Percentiles rank a stretch among this genome's conserved stretches.
phyloP scores from a whole-genome alignment of 2,329 filamentous ascomycete genomes.

The Mycocentrospora acerina region DNA sequence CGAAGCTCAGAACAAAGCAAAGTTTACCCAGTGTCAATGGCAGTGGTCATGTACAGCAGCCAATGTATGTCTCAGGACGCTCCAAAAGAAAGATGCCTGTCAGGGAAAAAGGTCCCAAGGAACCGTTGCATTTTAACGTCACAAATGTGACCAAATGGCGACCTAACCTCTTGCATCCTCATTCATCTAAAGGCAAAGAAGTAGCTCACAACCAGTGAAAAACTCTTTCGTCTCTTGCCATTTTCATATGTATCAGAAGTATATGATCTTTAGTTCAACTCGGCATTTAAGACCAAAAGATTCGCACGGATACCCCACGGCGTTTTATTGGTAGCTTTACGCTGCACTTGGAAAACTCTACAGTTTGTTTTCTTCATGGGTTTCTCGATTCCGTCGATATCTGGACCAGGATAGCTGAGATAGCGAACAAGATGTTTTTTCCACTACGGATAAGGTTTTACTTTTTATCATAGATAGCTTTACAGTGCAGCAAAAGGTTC shows the following conservation, averaged over 20 bases:
- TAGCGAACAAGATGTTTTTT: too few relatives aligned
- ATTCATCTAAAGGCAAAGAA: constrained; percentile 41
- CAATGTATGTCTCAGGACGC: constrained; percentile 44
- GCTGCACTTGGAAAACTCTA: too few relatives aligned
- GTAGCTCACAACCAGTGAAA: constrained; percentile 19
- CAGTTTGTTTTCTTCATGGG: too few relatives aligned
- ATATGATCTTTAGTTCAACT: constrained; percentile 1
- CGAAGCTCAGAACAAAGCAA: constrained; percentile 40
- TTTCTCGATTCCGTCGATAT: too few relatives aligned
- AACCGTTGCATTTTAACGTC: constrained; percentile 44
- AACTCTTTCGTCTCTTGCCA: neutral
- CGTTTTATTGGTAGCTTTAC: constrained; percentile 15
- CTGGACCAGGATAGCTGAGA: too few relatives aligned
- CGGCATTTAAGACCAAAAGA: constrained; percentile 25
- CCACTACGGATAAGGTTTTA: too few relatives aligned
- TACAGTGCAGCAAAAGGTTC: too few relatives aligned
- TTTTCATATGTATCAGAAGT: constrained; percentile 2
- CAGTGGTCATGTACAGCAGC: constrained; percentile 24
- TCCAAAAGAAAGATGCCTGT: constrained; percentile 46
- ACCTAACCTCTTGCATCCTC: constrained; percentile 34
- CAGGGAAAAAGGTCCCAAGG: constrained; percentile 40
- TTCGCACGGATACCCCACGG: constrained; percentile 28
- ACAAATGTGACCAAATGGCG: constrained; percentile 39
- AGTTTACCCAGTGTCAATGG: constrained; percentile 35
- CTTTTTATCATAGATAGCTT: too few relatives aligned